Evolutionary conservation across 2,329 filamentous ascomycete species (phyloP), one percentile per base, ranked within the genome.

Genomic region (Stylonectria norvegica): DNA sequence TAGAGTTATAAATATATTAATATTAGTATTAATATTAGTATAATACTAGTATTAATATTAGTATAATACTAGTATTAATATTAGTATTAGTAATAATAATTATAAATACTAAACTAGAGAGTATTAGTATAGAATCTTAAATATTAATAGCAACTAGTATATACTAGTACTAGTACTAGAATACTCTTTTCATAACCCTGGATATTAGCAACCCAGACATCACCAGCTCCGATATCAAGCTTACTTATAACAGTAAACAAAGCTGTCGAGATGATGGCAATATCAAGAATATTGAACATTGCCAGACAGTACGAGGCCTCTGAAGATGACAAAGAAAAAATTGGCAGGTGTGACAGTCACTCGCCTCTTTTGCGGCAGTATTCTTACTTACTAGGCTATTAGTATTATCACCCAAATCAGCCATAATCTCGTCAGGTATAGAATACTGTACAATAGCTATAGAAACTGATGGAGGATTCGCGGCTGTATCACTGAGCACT

Each of bases 171-270:
- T n/a, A n/a, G n/a, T n/a, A n/a, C n/a, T n/a, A n/a, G n/a, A n/a
- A n/a, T n/a, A n/a, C n/a, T n/a, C n/a, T n/a, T n/a, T n/a, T n/a
- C n/a, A n/a, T n/a, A n/a, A n/a, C n/a, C n/a, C n/a, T 47, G 45
- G 6, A 22, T 31, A 37, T 53, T 53, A 12, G 37, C 39, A 18
- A 52, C 34, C 47, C 44, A 50, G 18, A 52, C 34, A 20, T 47
- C 52, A 20, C 39, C 28, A 7, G 22, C 22, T 2, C 34, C 47
- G 5, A 27, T 28, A 5, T 33, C 37, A 16, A 53, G 23, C 10
- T 48, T 38, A 4, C 34, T 19, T 3, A 40, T 34, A 9, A 53
- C 41, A 14, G 33, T 36, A 5, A 49, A 49, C 25, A 53, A 39
- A 4, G 42, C 38, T 4, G 43, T 52, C 4, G 41, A 25, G 17